Evolutionary conservation across 768 basidiomycete genomes (phyloP).

Genomic region (Fomitopsis serialis): DNA sequence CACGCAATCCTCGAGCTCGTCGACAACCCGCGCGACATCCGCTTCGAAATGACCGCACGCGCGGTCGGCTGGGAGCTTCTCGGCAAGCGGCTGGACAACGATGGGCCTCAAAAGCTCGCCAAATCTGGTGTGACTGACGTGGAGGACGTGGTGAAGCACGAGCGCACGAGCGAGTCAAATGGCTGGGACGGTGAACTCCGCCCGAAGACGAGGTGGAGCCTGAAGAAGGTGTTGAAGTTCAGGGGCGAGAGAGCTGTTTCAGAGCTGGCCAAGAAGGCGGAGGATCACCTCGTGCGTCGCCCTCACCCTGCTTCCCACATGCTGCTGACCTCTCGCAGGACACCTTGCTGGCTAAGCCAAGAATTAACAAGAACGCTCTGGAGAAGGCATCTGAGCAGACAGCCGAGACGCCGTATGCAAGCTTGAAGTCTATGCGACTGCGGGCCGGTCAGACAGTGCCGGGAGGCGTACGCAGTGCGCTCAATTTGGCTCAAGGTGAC

Average conservation of each 20-base stretch:
- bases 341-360: constrained; percentile 50
- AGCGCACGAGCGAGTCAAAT: constrained; percentile 34
- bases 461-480: constrained; percentile 51
- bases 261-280: constrained; percentile 51
- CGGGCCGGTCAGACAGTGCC: constrained; percentile 52
- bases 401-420: constrained; percentile 4
- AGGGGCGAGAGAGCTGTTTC: constrained; percentile 40
- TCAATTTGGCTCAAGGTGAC: constrained; percentile 50
- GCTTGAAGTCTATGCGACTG: constrained; percentile 12
- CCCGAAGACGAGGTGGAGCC: constrained; percentile 65
- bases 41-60: constrained; percentile 83
- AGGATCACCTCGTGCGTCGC: constrained; percentile 58
- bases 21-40: constrained; percentile 86
- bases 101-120: constrained; percentile 41
- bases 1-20: constrained; percentile 92
- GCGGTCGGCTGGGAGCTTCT: constrained; percentile 83
- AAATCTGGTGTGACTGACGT: constrained; percentile 45
- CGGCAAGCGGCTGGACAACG: constrained; percentile 43
- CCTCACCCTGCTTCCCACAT: not conserved
- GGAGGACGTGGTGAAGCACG: constrained; percentile 41
- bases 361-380: constrained; percentile 42
- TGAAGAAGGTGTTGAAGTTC: constrained; percentile 68
- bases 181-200: constrained; percentile 44
- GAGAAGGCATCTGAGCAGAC: constrained; percentile 31
- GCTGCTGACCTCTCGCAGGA: constrained; percentile 39